Base-by-base conservation (phyloP, 2,329 filamentous ascomycete species). In the Fusarium lateritium region DNA sequence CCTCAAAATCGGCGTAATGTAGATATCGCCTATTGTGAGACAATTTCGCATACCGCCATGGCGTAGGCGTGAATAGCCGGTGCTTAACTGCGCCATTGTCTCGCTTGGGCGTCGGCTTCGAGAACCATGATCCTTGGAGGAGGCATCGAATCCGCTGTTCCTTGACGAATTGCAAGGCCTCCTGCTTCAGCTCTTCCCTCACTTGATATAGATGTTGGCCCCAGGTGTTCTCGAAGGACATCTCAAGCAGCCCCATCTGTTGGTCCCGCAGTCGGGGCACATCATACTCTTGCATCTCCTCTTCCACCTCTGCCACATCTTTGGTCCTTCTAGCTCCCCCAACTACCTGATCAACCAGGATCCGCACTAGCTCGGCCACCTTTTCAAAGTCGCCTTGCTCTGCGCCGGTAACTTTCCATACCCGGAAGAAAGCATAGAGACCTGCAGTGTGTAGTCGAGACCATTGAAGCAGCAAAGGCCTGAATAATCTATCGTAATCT, bases 221-320 rank as follows among this genome's bases (percentile, higher is more conserved):
- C 96, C 96, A 99, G 49, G 92, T 92, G 77, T 97, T 93, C 78
- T 98, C 95, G 76, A 98, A 98, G 0, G 94, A 93, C 69, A 96
- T 84, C 77, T 97, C 93, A 6, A 98, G 84, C 13, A 98, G 85
- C 72, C 97, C 92, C 94, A 98, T 98, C 79, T 99, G 96, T 56
- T 97, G 83, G 75, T 94, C 90, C 52, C 96, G 89, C 56, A 98
- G 84, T 39, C 90, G 88, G 44, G 86, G 83, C 72, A 94, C 92
- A 70, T 97, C 94, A 76, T 94, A 95, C 72, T 94, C 92, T 8
- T 89, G 86, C 61, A 99, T 85, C 65, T 98, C 94, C 70, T 97
- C 94, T 79, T 98, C 95, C 1, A 97, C 88, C 72, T 97, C 94
- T 46, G 91, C 83, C 21, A 98, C 88, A 69, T 97, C 93, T 76